A percentile compares a stretch with the other conserved stretches of the same genome.
Conservation (phyloP, 1,284 basidiomycete genomes). For the Microstroma glucosiphilum region DNA sequence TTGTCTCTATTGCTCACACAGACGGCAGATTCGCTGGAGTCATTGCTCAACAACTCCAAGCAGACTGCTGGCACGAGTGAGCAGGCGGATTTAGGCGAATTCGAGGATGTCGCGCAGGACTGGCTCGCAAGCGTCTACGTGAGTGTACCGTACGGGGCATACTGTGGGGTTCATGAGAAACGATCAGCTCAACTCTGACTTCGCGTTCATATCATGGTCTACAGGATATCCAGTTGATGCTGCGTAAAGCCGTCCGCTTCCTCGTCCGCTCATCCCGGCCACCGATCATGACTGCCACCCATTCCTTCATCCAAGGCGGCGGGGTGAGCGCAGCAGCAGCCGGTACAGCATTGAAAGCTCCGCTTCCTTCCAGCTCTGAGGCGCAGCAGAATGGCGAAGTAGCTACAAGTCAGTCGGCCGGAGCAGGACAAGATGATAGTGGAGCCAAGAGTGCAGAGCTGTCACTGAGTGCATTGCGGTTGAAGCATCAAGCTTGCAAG, state of each 20-base stretch:
- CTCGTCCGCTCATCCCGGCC: background rate
- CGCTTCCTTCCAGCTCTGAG: background rate
- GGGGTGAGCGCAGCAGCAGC: conserved; percentile 1
- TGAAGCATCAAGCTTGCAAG: conserved; percentile 5
- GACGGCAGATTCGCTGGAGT: conserved; percentile 2
- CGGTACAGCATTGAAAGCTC: background rate
- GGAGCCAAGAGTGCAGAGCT: background rate
- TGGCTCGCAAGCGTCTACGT: conserved; percentile 4
- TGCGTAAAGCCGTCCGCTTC: conserved; percentile 2
- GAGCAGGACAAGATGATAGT: background rate
- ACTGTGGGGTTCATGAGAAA: background rate
- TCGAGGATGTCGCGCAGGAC: conserved; percentile 1
- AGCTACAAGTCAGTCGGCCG: background rate
- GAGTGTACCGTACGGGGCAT: background rate
- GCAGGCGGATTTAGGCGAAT: background rate
- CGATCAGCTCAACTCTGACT: background rate
- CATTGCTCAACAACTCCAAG: background rate
- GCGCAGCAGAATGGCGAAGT: background rate
- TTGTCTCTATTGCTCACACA: background rate
- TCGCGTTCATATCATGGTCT: background rate
- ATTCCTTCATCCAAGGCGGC: background rate
- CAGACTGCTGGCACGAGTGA: background rate
- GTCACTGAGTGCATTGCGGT: background rate
- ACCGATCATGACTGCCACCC: conserved; percentile 1
- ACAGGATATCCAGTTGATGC: conserved; percentile 1